Conservation (phyloP, 75 land plant species). For the Sequoia sempervirens region DNA sequence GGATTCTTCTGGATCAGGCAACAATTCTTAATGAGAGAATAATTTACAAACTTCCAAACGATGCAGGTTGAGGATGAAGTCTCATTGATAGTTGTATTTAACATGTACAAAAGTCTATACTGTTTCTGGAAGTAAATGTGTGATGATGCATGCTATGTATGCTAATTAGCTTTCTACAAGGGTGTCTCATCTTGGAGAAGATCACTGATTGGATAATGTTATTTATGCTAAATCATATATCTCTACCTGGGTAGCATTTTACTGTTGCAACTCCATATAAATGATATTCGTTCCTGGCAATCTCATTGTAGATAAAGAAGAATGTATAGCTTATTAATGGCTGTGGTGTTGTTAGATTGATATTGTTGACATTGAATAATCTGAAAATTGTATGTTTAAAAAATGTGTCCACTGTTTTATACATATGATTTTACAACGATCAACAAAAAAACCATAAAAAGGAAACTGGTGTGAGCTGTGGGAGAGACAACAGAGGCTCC, state of each 20-base stretch:
- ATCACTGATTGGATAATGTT: background rate
- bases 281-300: background rate
- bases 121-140: too few relatives aligned
- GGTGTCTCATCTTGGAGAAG: background rate
- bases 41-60: too few relatives aligned
- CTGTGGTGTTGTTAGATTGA: background rate
- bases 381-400: background rate
- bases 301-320: background rate
- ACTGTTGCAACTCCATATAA: background rate
- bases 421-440: background rate
- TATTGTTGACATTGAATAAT: background rate
- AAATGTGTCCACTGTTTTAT: background rate
- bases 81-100: too few relatives aligned
- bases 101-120: too few relatives aligned
- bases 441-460: too few relatives aligned
- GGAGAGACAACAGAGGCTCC: background rate
- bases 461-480: too few relatives aligned
- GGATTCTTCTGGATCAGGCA: too few relatives aligned
- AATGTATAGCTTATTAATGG: background rate
- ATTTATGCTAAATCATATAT: background rate
- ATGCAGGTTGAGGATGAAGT: too few relatives aligned
- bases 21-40: too few relatives aligned
- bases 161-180: too few relatives aligned
- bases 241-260: background rate
- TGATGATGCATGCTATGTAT: too few relatives aligned